Evolutionary conservation across 176 grass and related monocot genomes (phyloP).

Genomic region (Pontederia crassipes): DNA sequence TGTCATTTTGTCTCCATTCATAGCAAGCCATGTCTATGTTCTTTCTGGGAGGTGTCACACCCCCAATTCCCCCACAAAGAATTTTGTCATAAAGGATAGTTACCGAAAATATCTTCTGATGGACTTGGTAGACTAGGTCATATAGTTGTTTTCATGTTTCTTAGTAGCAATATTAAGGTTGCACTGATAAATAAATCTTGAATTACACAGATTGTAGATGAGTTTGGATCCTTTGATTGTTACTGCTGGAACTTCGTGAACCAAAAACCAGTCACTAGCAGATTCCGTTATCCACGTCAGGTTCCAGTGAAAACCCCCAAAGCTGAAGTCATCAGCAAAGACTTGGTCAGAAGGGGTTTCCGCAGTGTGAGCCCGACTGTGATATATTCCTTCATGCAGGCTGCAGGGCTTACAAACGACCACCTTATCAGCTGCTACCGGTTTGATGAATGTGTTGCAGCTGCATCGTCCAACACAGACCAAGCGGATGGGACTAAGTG

Average conservation of each 20-base stretch:
- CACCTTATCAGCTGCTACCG: constrained; percentile 78
- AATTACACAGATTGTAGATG: constrained; percentile 45
- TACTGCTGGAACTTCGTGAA: constrained; percentile 96
- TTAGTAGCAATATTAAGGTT: too few relatives aligned
- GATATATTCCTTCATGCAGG: constrained; percentile 97
- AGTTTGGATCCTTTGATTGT: constrained; percentile 69
- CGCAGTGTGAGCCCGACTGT: constrained; percentile 70
- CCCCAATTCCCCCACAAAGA: too few relatives aligned
- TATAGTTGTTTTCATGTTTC: constrained; percentile 1
- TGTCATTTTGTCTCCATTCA: too few relatives aligned
- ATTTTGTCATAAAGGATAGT: too few relatives aligned
- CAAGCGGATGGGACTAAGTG: constrained; percentile 4
- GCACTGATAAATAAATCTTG: background rate
- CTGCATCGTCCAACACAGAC: constrained; percentile 5
- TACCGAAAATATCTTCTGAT: too few relatives aligned
- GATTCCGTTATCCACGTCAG: constrained; percentile 54
- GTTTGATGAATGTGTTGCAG: constrained; percentile 44
- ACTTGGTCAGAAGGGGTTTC: constrained; percentile 69
- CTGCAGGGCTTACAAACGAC: constrained; percentile 79
- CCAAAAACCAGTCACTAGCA: constrained; percentile 55
- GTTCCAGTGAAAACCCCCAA: constrained; percentile 82
- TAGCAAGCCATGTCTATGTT: too few relatives aligned
- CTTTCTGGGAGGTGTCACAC: too few relatives aligned
- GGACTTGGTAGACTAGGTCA: too few relatives aligned
- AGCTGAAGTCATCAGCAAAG: constrained; percentile 89